A percentile compares a stretch with the other conserved stretches of the same genome.
Conservation (phyloP, 192 early-diverging fungal genomes). For the Backusella tarrabulga region DNA sequence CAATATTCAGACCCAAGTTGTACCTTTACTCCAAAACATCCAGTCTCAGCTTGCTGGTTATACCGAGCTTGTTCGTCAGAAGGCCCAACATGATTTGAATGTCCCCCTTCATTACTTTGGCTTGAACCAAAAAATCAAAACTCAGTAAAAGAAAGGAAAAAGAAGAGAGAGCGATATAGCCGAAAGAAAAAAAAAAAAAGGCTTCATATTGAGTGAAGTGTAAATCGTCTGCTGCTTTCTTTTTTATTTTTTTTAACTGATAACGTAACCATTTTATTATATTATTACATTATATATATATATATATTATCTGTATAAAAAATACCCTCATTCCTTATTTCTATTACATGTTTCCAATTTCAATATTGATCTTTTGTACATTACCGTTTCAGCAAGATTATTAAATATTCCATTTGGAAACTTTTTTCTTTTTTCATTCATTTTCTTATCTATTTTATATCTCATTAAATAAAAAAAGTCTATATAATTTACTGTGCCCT, state of each 20-base stretch:
- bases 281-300: too few relatives aligned
- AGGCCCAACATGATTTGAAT: slow-evolving; percentile 28
- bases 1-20: slow-evolving; percentile 45
- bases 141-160: slow-evolving; percentile 3
- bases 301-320: slow-evolving; percentile 2
- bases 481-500: not conserved
- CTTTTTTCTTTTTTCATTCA: not conserved
- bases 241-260: not conserved
- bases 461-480: not conserved
- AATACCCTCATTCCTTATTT: not conserved
- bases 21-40: slow-evolving; percentile 47
- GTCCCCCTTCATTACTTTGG: slow-evolving; percentile 29
- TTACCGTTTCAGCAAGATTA: not conserved
- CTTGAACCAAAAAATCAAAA: not conserved
- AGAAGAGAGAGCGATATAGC: not conserved
- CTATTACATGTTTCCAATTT: not conserved
- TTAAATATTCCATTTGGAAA: not conserved
- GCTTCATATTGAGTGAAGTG: not conserved
- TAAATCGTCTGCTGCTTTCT: not conserved
- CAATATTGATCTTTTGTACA: not conserved
- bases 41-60: slow-evolving; percentile 31
- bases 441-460: not conserved
- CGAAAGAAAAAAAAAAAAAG: not conserved
- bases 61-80: slow-evolving; percentile 22
- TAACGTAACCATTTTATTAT: not conserved